These are phyloP conservation scores for Phialophora chinensis DNA, from an alignment of 2,329 filamentous ascomycete species.

Conservation along the genomic window DNA sequence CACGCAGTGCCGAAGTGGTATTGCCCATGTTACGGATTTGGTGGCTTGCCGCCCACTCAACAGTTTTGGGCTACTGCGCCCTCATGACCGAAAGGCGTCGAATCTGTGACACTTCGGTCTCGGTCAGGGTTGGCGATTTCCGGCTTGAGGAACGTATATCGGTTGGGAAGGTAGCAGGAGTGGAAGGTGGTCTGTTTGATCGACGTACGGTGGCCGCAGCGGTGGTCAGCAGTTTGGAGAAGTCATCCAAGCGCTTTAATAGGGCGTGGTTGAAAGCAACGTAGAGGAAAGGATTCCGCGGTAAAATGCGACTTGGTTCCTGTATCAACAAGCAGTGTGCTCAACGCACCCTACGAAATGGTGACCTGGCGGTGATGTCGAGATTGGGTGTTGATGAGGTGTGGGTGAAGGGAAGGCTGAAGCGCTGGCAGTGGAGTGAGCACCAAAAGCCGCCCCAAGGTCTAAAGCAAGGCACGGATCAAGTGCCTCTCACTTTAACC, in stretches of 20 bases:
- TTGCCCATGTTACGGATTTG: conserved; percentile 32
- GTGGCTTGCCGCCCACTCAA: conserved; percentile 21
- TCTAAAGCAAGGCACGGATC: conserved; percentile 13
- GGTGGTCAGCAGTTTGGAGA: conserved; percentile 23
- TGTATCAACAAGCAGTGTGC: background rate
- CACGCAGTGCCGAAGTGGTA: conserved; percentile 25
- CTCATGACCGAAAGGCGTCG: conserved; percentile 25
- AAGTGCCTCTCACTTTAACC: conserved; percentile 5
- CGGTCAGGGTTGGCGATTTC: background rate
- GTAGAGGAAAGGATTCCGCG: background rate
- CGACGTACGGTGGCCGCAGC: background rate
- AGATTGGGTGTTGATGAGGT: conserved; percentile 10
- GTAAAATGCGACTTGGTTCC: background rate
- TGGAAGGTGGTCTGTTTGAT: conserved; percentile 2
- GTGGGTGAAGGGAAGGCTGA: conserved; percentile 19
- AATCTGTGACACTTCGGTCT: background rate
- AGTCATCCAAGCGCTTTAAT: conserved; percentile 22
- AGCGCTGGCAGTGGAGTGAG: conserved; percentile 10
- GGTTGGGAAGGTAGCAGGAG: background rate
- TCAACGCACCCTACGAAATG: background rate
- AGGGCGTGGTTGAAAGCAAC: background rate
- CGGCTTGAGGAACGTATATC: background rate
- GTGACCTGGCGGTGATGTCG: conserved; percentile 6
- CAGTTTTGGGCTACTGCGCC: conserved; percentile 21
- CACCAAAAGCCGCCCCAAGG: conserved; percentile 12